phyloP scores from a whole-genome alignment of 352 stramenopile genomes.

The Phytophthora cajani region DNA sequence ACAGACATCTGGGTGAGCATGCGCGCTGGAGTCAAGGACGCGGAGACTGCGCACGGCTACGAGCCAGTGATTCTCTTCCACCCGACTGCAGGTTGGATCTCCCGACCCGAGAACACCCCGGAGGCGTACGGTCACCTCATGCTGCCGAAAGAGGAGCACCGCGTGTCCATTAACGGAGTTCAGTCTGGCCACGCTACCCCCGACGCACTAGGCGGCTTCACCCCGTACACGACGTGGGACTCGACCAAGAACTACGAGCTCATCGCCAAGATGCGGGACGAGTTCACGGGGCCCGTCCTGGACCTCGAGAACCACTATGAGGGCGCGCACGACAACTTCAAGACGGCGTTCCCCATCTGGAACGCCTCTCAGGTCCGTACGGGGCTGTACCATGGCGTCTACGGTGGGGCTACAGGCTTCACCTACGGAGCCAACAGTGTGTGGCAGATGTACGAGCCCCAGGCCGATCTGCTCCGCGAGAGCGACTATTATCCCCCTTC shows the following conservation, averaged over 20 bases:
- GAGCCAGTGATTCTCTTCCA: conserved; percentile 18
- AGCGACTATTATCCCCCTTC: conserved; percentile 26
- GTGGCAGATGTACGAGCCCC: conserved; percentile 35
- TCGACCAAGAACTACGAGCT: conserved; percentile 31
- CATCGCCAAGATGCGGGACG: conserved; percentile 18
- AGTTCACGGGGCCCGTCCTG: conserved; percentile 24
- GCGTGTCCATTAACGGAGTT: conserved; percentile 24
- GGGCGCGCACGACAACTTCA: conserved; percentile 25
- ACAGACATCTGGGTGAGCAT: conserved; percentile 21
- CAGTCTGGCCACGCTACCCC: conserved; percentile 22
- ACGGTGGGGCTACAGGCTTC: conserved; percentile 24
- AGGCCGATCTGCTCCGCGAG: conserved; percentile 11
- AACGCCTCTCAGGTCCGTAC: conserved; percentile 29
- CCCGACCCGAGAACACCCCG: conserved; percentile 13
- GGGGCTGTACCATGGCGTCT: conserved; percentile 32
- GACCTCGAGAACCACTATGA: conserved; percentile 37
- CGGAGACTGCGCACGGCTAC: conserved; percentile 10
- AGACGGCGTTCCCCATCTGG: conserved; percentile 10
- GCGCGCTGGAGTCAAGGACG: conserved; percentile 14
- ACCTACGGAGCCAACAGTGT: conserved; percentile 35
- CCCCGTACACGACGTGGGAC: conserved; percentile 6
- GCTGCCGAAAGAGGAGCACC: conserved; percentile 17
- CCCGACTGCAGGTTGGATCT: conserved; percentile 11
- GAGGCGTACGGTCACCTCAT: conserved; percentile 16
- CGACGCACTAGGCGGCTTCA: conserved; percentile 2